A percentile compares a stretch with the other conserved stretches of the same genome.
These are phyloP conservation scores for Penicillium sp. DNA, from an alignment of 2,329 filamentous ascomycete genomes.

Conservation along the genomic window DNA sequence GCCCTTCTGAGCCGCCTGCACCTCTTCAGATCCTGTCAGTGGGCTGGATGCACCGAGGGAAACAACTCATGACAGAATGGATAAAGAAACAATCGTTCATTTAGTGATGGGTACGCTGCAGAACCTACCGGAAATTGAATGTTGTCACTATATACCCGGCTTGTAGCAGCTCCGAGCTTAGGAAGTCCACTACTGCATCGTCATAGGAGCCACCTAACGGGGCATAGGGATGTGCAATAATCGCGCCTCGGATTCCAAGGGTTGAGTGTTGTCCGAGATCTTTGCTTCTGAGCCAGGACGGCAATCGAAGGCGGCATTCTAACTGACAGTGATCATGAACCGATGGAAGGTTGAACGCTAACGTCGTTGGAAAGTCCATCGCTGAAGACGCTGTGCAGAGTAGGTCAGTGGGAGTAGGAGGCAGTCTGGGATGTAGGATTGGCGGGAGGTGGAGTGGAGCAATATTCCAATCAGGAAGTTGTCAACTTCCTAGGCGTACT, in stretches of 20 bases:
- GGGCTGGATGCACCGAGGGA: neutral
- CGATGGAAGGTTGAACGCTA: slow-evolving; percentile 73
- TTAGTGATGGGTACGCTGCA: too few relatives aligned
- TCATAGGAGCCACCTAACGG: slow-evolving; percentile 80
- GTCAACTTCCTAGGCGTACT: too few relatives aligned
- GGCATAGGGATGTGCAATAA: slow-evolving; percentile 87
- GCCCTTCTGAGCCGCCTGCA: slow-evolving; percentile 65
- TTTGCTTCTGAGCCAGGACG: slow-evolving; percentile 32
- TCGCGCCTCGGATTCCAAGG: slow-evolving; percentile 44
- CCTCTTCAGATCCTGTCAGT: slow-evolving; percentile 52
- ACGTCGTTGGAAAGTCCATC: slow-evolving; percentile 33
- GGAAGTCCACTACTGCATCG: slow-evolving; percentile 67
- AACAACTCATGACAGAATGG: neutral
- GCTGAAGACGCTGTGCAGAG: neutral
- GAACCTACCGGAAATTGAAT: slow-evolving; percentile 77
- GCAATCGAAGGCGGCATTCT: slow-evolving; percentile 78
- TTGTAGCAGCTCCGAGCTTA: slow-evolving; percentile 59
- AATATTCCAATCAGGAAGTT: too few relatives aligned
- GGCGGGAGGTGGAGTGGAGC: too few relatives aligned
- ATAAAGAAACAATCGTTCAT: neutral
- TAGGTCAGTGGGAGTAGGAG: too few relatives aligned
- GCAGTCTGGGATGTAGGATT: too few relatives aligned
- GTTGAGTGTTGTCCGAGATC: slow-evolving; percentile 24
- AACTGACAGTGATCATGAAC: slow-evolving; percentile 70
- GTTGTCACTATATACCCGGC: slow-evolving; percentile 71